Evolutionary conservation across 2,329 filamentous ascomycete species (phyloP).

Genomic region (Didymella segeticola): DNA sequence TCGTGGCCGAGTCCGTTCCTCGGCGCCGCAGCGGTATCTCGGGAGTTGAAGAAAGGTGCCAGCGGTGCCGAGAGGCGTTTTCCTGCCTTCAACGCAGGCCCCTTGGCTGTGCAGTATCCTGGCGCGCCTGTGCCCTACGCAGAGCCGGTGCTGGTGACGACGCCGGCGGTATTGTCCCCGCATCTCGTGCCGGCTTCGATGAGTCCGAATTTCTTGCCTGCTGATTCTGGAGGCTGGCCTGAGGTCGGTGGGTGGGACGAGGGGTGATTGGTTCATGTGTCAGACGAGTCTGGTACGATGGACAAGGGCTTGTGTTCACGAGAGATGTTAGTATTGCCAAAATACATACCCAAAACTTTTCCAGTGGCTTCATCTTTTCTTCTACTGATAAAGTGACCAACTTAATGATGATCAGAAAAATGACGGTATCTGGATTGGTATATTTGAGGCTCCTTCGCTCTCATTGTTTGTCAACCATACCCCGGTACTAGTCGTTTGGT

Average conservation of each 20-base stretch:
- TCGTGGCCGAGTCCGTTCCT: background rate
- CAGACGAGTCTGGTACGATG: too few relatives aligned
- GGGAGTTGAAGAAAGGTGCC: background rate
- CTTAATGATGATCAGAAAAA: too few relatives aligned
- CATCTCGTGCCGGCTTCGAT: conserved; percentile 5
- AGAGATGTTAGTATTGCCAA: too few relatives aligned
- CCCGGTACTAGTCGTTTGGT: too few relatives aligned
- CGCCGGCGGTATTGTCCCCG: background rate
- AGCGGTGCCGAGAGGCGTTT: background rate
- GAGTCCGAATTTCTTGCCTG: conserved; percentile 23
- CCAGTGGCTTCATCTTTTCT: too few relatives aligned
- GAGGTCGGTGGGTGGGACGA: background rate
- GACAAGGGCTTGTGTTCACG: too few relatives aligned
- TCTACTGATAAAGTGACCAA: too few relatives aligned
- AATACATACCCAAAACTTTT: too few relatives aligned
- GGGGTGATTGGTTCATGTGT: too few relatives aligned
- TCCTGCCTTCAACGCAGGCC: background rate
- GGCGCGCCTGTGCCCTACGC: background rate
- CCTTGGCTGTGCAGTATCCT: conserved; percentile 5
- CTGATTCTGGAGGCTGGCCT: background rate
- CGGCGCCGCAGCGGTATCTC: background rate
- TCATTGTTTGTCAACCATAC: too few relatives aligned
- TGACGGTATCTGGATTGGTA: too few relatives aligned
- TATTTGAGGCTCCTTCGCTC: too few relatives aligned
- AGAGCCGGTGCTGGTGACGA: background rate